Percentiles rank a stretch among this genome's conserved stretches.
Evolutionary conservation across 768 basidiomycete genomes (phyloP).

Genomic region (Phanerochaete sordida): DNA sequence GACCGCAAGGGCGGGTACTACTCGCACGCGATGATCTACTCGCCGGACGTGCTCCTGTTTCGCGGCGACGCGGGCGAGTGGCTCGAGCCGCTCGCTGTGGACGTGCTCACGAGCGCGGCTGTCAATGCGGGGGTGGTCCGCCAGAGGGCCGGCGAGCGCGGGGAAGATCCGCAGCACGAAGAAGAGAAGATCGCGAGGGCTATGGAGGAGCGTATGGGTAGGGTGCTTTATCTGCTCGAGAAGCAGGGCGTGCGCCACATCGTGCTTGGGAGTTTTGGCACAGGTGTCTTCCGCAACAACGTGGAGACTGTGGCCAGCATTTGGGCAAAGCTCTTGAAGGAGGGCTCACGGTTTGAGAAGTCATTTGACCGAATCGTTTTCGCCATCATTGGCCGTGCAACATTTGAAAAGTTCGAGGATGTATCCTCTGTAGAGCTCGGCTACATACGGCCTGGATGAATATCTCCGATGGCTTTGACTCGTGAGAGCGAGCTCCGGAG

Average conservation of each 20-base stretch:
- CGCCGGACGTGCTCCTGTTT: constrained; percentile 59
- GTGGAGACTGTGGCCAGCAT: constrained; percentile 54
- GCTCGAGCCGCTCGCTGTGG: constrained; percentile 54
- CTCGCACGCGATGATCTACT: constrained; percentile 77
- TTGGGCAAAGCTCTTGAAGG: constrained; percentile 56
- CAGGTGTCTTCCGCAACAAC: constrained; percentile 71
- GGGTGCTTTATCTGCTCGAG: constrained; percentile 65
- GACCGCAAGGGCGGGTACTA: constrained; percentile 52
- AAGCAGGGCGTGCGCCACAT: constrained; percentile 53
- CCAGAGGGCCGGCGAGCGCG: constrained; percentile 11
- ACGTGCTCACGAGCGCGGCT: constrained; percentile 69
- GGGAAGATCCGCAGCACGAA: too few species aligned
- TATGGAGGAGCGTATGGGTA: constrained; percentile 72
- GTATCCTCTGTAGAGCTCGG: constrained; percentile 21
- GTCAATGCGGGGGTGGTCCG: constrained; percentile 62
- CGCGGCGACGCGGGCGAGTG: constrained; percentile 59
- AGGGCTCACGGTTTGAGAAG: constrained; percentile 49
- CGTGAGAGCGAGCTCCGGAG: too few species aligned
- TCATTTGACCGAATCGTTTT: constrained; percentile 65
- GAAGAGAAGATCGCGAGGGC: constrained; percentile 42
- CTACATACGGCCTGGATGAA: too few species aligned
- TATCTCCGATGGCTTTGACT: too few species aligned
- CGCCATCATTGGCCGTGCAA: constrained; percentile 55
- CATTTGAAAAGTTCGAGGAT: constrained; percentile 40
- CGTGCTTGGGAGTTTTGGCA: constrained; percentile 74